These are phyloP conservation scores for Hypoxylon subgilvum DNA, from an alignment of 495 filamentous ascomycete species.

Conservation along the genomic window DNA sequence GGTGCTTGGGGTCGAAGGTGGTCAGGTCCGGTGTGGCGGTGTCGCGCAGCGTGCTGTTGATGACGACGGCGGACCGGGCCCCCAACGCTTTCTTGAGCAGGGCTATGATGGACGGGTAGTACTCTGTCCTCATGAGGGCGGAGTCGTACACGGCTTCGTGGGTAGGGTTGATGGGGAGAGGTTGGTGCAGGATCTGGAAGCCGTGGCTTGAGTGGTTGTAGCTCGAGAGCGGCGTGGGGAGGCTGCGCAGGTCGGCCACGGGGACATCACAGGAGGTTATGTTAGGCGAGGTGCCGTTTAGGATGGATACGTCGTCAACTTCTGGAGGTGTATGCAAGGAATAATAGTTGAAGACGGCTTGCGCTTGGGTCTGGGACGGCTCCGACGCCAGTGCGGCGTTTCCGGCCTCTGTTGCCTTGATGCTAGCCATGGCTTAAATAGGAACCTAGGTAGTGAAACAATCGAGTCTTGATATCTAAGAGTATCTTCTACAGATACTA, in stretches of 20 bases:
- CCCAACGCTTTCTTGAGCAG: neutral
- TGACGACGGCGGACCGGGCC: conserved; percentile 1
- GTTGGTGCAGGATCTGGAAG: conserved; percentile 7
- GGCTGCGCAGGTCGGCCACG: neutral
- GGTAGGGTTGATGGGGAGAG: conserved; percentile 2
- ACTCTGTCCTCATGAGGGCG: neutral
- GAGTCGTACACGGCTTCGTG: neutral
- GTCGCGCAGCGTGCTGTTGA: conserved; percentile 9
- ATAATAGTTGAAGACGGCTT: conserved; percentile 1
- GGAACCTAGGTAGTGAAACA: neutral
- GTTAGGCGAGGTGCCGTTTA: neutral
- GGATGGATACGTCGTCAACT: neutral
- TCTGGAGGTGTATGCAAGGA: neutral
- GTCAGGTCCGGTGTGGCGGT: neutral
- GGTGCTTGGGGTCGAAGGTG: neutral
- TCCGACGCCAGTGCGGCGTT: neutral
- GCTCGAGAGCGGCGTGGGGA: neutral
- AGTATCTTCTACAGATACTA: too few species aligned
- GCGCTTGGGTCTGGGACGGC: neutral
- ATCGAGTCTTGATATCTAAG: neutral
- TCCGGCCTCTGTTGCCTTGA: neutral
- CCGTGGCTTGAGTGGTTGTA: conserved; percentile 1
- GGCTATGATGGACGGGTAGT: conserved; percentile 5
- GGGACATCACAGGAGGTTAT: neutral
- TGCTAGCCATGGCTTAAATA: neutral